Evolutionary conservation across 345 rosid genomes (phyloP).

Genomic region (Kernera saxatilis): DNA sequence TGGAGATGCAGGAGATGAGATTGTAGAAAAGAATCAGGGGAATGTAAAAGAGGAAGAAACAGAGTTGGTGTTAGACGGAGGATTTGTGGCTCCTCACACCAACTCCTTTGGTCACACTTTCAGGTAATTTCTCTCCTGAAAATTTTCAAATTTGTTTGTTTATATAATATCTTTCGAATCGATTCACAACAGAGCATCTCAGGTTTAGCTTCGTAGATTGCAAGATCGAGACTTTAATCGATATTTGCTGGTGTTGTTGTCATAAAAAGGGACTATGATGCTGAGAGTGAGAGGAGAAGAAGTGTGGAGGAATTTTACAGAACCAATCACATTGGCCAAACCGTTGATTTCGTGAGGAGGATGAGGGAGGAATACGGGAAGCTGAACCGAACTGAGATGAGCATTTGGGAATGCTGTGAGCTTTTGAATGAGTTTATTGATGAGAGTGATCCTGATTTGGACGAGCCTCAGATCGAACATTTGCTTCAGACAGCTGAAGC

Average conservation of each 20-base stretch:
- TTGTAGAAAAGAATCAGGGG: slow-evolving; percentile 35
- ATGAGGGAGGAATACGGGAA: slow-evolving; percentile 34
- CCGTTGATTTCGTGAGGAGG: slow-evolving; percentile 62
- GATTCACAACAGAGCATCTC: background rate
- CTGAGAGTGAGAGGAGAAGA: slow-evolving; percentile 61
- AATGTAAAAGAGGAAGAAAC: slow-evolving; percentile 33
- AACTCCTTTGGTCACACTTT: slow-evolving; percentile 87
- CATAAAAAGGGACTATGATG: slow-evolving; percentile 59
- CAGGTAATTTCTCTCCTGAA: slow-evolving; percentile 37
- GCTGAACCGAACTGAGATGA: slow-evolving; percentile 36
- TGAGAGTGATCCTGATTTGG: slow-evolving; percentile 65
- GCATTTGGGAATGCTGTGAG: slow-evolving; percentile 68
- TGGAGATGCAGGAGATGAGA: slow-evolving; percentile 26
- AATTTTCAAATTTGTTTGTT: background rate
- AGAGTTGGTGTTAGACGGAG: slow-evolving; percentile 42
- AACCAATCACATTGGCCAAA: slow-evolving; percentile 70
- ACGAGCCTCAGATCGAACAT: slow-evolving; percentile 60
- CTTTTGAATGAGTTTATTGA: slow-evolving; percentile 51
- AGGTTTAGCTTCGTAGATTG: background rate
- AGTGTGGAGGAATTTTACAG: slow-evolving; percentile 73
- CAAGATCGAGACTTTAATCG: background rate
- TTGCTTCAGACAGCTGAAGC: slow-evolving; percentile 74
- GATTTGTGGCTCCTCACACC: slow-evolving; percentile 53
- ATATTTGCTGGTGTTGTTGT: background rate
- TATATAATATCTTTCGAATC: background rate